Percentiles rank a stretch among this genome's conserved stretches.
Evolutionary conservation across 1,284 basidiomycete species (phyloP).

Genomic region (Cystobasidium pallidum): DNA sequence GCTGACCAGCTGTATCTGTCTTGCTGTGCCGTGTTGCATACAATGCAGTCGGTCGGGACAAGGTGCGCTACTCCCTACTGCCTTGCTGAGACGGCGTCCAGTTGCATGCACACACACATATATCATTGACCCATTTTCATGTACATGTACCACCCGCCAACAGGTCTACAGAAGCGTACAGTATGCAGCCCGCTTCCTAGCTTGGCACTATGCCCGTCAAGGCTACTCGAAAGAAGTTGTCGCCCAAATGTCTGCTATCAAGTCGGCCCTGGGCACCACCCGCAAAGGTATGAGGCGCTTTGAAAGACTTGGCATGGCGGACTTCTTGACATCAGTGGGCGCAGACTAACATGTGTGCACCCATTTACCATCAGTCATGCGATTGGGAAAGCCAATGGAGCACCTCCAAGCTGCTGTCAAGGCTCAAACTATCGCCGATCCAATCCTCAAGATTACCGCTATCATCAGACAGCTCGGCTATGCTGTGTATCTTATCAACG

Average conservation of each 20-base stretch:
- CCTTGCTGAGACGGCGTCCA: not conserved
- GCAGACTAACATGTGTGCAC: not conserved
- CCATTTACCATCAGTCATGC: conserved; percentile 67
- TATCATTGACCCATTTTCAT: no score
- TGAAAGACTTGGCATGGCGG: conserved; percentile 10
- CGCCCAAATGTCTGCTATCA: conserved; percentile 57
- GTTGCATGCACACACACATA: no score
- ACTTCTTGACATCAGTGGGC: no score
- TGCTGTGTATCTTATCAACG: conserved; percentile 83
- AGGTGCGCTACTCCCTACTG: conserved; percentile 61
- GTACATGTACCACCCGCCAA: conserved; percentile 18
- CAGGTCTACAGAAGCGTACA: conserved; percentile 88
- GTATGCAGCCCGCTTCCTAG: conserved; percentile 85
- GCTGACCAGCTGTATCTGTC: not conserved
- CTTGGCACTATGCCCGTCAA: conserved; percentile 66
- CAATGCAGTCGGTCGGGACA: conserved; percentile 78
- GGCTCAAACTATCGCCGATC: conserved; percentile 60
- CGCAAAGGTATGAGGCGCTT: conserved; percentile 56
- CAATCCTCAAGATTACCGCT: conserved; percentile 76
- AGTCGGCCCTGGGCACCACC: conserved; percentile 58
- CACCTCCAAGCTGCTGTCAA: conserved; percentile 90
- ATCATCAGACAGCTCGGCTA: conserved; percentile 86
- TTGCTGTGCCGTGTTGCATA: not conserved
- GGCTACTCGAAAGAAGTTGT: conserved; percentile 59
- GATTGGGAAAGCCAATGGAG: conserved; percentile 91